Percentiles rank a stretch among this genome's conserved stretches.
Conservation (phyloP, 805 yeast species). For the Saturnispora sanitii region DNA sequence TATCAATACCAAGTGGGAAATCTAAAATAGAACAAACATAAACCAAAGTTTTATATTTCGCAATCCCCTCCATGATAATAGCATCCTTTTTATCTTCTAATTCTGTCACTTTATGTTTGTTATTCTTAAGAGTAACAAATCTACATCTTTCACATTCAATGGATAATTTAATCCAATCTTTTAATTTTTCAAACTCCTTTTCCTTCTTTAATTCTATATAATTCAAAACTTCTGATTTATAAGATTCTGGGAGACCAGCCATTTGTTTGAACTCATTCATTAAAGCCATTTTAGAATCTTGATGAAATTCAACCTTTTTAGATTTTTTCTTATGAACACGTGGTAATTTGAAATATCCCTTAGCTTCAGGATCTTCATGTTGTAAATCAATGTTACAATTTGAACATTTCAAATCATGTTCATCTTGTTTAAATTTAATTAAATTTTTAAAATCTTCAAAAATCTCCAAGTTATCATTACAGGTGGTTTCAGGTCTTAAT, state of each 20-base stretch:
- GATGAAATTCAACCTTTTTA: not conserved
- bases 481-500: not conserved
- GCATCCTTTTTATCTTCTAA: conserved; percentile 10
- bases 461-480: not conserved
- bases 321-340: not conserved
- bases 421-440: conserved; percentile 1
- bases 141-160: conserved; percentile 9
- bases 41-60: conserved; percentile 37
- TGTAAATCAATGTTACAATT: conserved; percentile 52
- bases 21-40: conserved; percentile 61
- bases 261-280: conserved; percentile 5
- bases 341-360: conserved; percentile 32
- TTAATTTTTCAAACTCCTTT: not conserved
- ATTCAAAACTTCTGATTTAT: not conserved
- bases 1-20: conserved; percentile 54
- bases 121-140: not conserved
- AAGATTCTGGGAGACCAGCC: not conserved
- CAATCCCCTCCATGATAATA: conserved; percentile 30
- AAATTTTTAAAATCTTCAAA: conserved; percentile 6
- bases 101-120: not conserved
- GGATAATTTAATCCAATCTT: not conserved
- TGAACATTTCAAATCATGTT: conserved; percentile 26
- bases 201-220: not conserved
- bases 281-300: conserved; percentile 2
- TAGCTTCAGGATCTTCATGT: conserved; percentile 21